Evolutionary conservation across 768 basidiomycete species (phyloP).

Genomic region (Boletus rex-veris): DNA sequence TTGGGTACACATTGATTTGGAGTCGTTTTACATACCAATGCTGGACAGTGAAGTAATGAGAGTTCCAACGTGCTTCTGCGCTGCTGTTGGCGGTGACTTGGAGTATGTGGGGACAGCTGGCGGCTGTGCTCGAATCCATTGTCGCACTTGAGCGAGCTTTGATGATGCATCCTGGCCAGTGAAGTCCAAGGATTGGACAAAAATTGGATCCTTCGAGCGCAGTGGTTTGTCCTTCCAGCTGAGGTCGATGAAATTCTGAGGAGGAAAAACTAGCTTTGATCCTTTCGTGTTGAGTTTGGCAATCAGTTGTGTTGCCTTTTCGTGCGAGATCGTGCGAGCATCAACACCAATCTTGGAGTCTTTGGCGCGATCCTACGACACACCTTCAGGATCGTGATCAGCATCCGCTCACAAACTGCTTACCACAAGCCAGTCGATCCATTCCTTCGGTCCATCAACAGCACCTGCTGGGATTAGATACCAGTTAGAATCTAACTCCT

Average conservation of each 20-base stretch:
- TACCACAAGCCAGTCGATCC: slow-evolving; percentile 77
- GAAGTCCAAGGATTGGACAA: slow-evolving; percentile 68
- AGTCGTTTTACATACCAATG: slow-evolving; percentile 49
- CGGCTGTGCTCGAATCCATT: slow-evolving; percentile 64
- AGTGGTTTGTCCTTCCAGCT: slow-evolving; percentile 76
- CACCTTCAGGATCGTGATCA: slow-evolving; percentile 1
- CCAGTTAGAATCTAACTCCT: slow-evolving; percentile 75
- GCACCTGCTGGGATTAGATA: slow-evolving; percentile 56
- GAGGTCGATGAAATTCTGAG: slow-evolving; percentile 80
- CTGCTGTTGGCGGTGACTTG: slow-evolving; percentile 54
- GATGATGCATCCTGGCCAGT: slow-evolving; percentile 60
- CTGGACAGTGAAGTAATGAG: slow-evolving; percentile 65
- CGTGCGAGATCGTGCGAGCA: slow-evolving; percentile 76
- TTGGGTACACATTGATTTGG: not conserved
- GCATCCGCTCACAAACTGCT: slow-evolving; percentile 17
- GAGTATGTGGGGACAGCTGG: slow-evolving; percentile 60
- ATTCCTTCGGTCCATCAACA: slow-evolving; percentile 56
- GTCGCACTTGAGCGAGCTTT: slow-evolving; percentile 69
- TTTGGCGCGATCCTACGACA: slow-evolving; percentile 35
- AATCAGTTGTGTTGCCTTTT: slow-evolving; percentile 61
- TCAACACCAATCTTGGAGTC: slow-evolving; percentile 73
- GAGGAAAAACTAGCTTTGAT: slow-evolving; percentile 74
- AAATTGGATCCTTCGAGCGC: slow-evolving; percentile 62
- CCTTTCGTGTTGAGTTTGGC: slow-evolving; percentile 48
- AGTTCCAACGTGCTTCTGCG: slow-evolving; percentile 65